These are phyloP conservation scores for Galerina marginata DNA, from an alignment of 768 basidiomycete genomes.

Conservation along the genomic window DNA sequence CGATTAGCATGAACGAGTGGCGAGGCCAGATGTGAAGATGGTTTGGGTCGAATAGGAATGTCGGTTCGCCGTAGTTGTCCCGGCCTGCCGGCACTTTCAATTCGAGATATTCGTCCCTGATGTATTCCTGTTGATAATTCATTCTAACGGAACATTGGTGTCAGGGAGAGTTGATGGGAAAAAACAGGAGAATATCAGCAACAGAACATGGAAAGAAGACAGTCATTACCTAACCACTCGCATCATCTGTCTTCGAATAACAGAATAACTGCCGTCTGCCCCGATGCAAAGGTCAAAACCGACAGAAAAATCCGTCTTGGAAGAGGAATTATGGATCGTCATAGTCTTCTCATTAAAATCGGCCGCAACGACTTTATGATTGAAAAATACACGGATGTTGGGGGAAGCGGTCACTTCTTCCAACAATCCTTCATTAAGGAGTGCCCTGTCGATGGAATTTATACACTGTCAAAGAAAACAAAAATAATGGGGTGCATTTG, in stretches of 20 bases:
- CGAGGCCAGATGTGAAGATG: constrained; percentile 99
- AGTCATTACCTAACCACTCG: constrained; percentile 77
- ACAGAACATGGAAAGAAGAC: constrained; percentile 29
- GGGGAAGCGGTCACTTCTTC: constrained; percentile 68
- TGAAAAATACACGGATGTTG: constrained; percentile 76
- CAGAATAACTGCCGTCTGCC: constrained; percentile 93
- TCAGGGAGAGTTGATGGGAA: constrained; percentile 38
- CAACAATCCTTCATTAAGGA: constrained; percentile 87
- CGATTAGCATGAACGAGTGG: constrained; percentile 99
- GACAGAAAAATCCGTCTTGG: constrained; percentile 48
- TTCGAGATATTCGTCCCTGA: constrained; percentile 95
- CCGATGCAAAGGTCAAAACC: constrained; percentile 86
- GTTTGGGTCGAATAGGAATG: constrained; percentile 88
- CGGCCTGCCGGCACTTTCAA: constrained; percentile 89
- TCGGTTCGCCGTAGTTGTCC: constrained; percentile 61
- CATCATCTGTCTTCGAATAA: constrained; percentile 95
- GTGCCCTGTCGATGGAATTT: constrained; percentile 89
- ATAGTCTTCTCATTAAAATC: constrained; percentile 75
- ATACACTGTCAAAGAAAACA: constrained; percentile 68
- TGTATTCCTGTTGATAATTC: constrained; percentile 95
- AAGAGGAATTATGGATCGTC: constrained; percentile 51
- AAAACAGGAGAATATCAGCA: constrained; percentile 29
- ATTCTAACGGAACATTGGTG: constrained; percentile 60
- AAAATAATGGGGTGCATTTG: constrained; percentile 15
- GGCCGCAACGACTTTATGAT: constrained; percentile 76